Conservation (phyloP, 2,329 filamentous ascomycete species). For the Coleophoma crateriformis region DNA sequence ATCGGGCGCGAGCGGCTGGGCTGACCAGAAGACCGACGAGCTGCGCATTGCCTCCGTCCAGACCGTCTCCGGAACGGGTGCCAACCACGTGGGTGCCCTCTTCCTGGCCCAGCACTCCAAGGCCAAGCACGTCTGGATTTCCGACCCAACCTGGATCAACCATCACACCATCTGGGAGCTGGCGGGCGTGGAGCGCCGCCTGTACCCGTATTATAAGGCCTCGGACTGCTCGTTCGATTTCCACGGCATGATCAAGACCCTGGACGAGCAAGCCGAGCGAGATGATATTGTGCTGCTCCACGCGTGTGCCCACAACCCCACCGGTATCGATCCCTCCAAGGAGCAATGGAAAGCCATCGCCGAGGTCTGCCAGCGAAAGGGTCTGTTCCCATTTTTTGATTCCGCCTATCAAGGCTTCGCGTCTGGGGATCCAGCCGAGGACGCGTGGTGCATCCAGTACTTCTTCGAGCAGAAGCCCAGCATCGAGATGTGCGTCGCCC, state of each 20-base stretch:
- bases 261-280: conserved; percentile 16
- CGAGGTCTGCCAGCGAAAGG: conserved; percentile 11
- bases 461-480: conserved; percentile 16
- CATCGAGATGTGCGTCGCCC: conserved; percentile 27
- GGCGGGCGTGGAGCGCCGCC: conserved; percentile 22
- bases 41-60: conserved; percentile 27
- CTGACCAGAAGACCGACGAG: not conserved
- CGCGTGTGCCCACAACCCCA: conserved; percentile 32
- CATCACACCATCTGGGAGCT: conserved; percentile 26
- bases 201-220: conserved; percentile 27
- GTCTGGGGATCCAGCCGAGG: conserved; percentile 23
- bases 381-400: conserved; percentile 28
- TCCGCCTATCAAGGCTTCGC: conserved; percentile 32
- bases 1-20: too few relatives aligned
- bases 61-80: conserved; percentile 32
- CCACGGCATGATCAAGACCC: conserved; percentile 15
- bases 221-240: conserved; percentile 22
- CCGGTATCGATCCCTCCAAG: conserved; percentile 26
- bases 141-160: conserved; percentile 29
- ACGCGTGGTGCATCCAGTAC: conserved; percentile 24
- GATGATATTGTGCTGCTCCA: conserved; percentile 30
- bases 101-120: conserved; percentile 23
- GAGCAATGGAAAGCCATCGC: conserved; percentile 27
- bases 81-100: conserved; percentile 28
- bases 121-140: conserved; percentile 24